A percentile compares a stretch with the other conserved stretches of the same genome.
Conservation (phyloP, 2,329 filamentous ascomycete species). For the Nakataea oryzae region DNA sequence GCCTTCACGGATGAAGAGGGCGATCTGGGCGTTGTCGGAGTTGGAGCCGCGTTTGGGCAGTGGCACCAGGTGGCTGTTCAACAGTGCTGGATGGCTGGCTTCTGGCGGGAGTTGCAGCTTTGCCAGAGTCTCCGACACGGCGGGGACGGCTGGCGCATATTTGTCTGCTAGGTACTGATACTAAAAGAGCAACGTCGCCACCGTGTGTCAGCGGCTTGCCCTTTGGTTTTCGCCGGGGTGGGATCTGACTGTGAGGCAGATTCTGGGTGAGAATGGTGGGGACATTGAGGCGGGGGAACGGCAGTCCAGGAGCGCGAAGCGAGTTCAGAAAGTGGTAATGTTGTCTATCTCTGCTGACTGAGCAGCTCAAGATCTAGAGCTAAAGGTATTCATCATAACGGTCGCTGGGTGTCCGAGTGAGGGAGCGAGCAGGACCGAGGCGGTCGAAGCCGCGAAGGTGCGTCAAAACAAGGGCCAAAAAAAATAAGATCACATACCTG, state of each 20-base stretch:
- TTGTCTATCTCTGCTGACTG: slow-evolving; percentile 52
- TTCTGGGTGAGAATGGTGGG: slow-evolving; percentile 3
- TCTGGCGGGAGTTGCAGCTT: slow-evolving; percentile 56
- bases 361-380: slow-evolving; percentile 77
- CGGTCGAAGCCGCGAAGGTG: background rate
- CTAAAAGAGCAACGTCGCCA: slow-evolving; percentile 22
- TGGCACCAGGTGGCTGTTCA: slow-evolving; percentile 40
- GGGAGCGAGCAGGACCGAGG: background rate
- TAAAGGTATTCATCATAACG: slow-evolving; percentile 45
- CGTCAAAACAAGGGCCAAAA: slow-evolving; percentile 5
- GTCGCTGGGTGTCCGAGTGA: slow-evolving; percentile 4
- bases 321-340: slow-evolving; percentile 28
- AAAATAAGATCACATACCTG: slow-evolving; percentile 37
- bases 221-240: background rate
- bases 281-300: slow-evolving; percentile 9
- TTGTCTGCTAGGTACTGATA: slow-evolving; percentile 57
- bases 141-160: slow-evolving; percentile 53
- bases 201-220: background rate
- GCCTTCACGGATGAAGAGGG: slow-evolving; percentile 54
- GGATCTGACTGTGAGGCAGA: background rate
- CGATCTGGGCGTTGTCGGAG: slow-evolving; percentile 44
- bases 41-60: slow-evolving; percentile 35
- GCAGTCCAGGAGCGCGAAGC: slow-evolving; percentile 10
- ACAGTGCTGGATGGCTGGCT: slow-evolving; percentile 31
- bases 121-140: slow-evolving; percentile 56